Percentiles rank a stretch among this genome's conserved stretches.
Conservation (phyloP, 257 asterid genomes). For the Fraxinus excelsior region DNA sequence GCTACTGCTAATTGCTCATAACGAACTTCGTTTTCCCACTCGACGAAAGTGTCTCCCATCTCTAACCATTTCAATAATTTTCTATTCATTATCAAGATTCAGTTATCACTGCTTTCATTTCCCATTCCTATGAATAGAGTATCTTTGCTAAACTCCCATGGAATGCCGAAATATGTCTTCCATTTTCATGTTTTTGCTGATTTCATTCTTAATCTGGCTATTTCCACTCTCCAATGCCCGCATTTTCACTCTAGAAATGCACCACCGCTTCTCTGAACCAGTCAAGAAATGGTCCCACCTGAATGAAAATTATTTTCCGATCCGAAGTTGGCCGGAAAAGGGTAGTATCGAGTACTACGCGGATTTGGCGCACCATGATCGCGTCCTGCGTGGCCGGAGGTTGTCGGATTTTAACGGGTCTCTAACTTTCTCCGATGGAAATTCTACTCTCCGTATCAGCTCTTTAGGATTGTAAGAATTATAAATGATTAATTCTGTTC, state of each 20-base stretch:
- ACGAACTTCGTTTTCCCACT: not conserved
- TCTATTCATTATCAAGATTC: conserved; percentile 11
- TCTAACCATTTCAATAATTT: not conserved
- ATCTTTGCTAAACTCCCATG: not conserved
- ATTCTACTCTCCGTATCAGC: conserved; percentile 63
- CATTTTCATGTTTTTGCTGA: conserved; percentile 30
- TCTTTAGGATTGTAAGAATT: conserved; percentile 77
- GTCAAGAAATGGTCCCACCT: conserved; percentile 59
- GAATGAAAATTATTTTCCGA: conserved; percentile 28
- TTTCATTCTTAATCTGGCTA: conserved; percentile 27
- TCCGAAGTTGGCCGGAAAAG: conserved; percentile 53
- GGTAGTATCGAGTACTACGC: conserved; percentile 60
- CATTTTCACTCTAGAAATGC: conserved; percentile 69
- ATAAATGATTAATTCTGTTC: not conserved
- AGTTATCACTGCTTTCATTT: conserved; percentile 16
- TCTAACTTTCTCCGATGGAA: conserved; percentile 74
- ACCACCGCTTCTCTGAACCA: conserved; percentile 79
- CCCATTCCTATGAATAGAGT: conserved; percentile 8
- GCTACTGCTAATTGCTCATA: not conserved
- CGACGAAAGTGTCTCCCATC: not conserved
- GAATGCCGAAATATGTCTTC: conserved; percentile 40
- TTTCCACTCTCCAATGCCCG: conserved; percentile 41
- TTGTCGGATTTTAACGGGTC: conserved; percentile 41
- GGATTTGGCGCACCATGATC: conserved; percentile 59
- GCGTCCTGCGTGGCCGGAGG: conserved; percentile 45